These are phyloP conservation scores for Orbilia oligospora DNA, from an alignment of 2,329 filamentous ascomycete species.

Conservation along the genomic window DNA sequence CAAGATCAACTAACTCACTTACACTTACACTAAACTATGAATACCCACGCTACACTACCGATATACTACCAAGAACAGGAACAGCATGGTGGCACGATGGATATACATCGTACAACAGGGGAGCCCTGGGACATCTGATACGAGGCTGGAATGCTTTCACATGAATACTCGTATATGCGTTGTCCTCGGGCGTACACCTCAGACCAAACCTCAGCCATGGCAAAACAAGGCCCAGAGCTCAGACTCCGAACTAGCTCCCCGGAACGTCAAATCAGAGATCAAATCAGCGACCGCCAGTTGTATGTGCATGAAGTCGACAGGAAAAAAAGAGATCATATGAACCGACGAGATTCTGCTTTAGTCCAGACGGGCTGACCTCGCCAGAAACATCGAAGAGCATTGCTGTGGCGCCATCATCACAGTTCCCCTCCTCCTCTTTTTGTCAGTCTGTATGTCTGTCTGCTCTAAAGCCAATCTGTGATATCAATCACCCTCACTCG, in stretches of 20 bases:
- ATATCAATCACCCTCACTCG: neutral
- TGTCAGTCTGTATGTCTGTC: neutral
- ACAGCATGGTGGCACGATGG: no score
- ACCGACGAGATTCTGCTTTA: neutral
- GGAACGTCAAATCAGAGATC: slow-evolving; percentile 28
- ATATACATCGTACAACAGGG: neutral
- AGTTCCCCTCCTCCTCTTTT: neutral
- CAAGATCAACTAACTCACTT: neutral
- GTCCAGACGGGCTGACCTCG: neutral
- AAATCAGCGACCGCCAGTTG: slow-evolving; percentile 59
- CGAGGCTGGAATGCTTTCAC: slow-evolving; percentile 15
- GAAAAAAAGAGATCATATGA: slow-evolving; percentile 6
- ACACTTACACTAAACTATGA: neutral
- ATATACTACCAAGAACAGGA: neutral
- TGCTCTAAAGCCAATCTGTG: neutral
- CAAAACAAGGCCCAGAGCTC: neutral
- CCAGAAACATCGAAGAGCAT: slow-evolving; percentile 38
- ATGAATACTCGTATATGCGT: slow-evolving; percentile 28
- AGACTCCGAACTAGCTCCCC: neutral
- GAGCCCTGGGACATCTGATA: slow-evolving; percentile 7
- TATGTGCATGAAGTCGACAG: slow-evolving; percentile 47
- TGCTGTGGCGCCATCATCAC: slow-evolving; percentile 51
- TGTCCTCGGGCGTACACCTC: slow-evolving; percentile 41
- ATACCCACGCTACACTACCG: neutral
- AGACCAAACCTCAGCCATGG: slow-evolving; percentile 6